Conservation (phyloP, 179 eudicot species). For the Gypsophila paniculata region DNA sequence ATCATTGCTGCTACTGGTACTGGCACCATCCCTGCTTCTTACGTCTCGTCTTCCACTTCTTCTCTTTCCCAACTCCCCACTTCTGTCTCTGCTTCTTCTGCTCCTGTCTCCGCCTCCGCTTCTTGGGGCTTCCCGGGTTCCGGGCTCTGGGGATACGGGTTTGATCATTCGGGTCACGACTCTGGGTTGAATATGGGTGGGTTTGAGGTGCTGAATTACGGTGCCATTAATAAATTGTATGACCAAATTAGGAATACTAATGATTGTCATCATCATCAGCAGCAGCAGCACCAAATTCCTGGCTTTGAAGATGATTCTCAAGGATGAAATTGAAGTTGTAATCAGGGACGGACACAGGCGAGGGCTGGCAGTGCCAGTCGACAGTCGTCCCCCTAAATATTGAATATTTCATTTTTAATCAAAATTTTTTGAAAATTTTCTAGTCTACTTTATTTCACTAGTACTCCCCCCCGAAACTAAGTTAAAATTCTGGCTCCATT, state of each 20-base stretch:
- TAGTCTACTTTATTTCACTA: too few species aligned
- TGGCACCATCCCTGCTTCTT: constrained; percentile 29
- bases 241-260: constrained; percentile 25
- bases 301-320: constrained; percentile 27
- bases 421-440: not conserved
- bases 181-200: constrained; percentile 23
- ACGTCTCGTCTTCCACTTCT: constrained; percentile 16
- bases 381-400: not conserved
- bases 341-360: too few species aligned
- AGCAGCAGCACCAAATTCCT: constrained; percentile 19
- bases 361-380: too few species aligned
- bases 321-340: not conserved
- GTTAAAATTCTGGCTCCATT: too few species aligned
- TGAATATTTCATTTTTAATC: not conserved
- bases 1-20: constrained; percentile 27
- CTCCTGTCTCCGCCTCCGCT: constrained; percentile 13
- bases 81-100: constrained; percentile 23
- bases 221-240: constrained; percentile 27
- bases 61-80: constrained; percentile 30
- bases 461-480: too few species aligned
- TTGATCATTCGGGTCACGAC: constrained; percentile 19
- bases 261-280: constrained; percentile 10
- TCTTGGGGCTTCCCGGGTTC: constrained; percentile 4
- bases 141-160: constrained; percentile 23
- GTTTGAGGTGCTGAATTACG: constrained; percentile 27